Conservation (phyloP, 176 grass and related monocot genomes). For the Triticum aestivum region IWGSC_CS_RefSeq_v2.1 NC_057803.1:394100354-394100853, state of each 20-base stretch:
- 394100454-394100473: constrained; percentile 99
- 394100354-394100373: constrained; percentile 6
- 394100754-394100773: constrained; percentile 7
- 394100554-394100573: constrained; percentile 3
- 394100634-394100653: constrained; percentile 99
- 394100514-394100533: constrained; percentile 15
- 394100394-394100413: constrained; percentile 71
- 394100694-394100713: constrained; percentile 69
- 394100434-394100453: constrained; percentile 95
- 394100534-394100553: constrained; percentile 11
- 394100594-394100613: constrained; percentile 98
- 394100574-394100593: constrained; percentile 71
- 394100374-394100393: constrained; percentile 1
- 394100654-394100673: constrained; percentile 96
- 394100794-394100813: constrained; percentile 97
- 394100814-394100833: constrained; percentile 90
- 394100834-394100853: constrained; percentile 84
- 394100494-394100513: constrained; percentile 87
- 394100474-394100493: constrained; percentile 97
- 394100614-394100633: constrained; percentile 99
- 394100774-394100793: constrained; percentile 59
- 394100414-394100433: constrained; percentile 89
- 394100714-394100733: constrained; percentile 10
- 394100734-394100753: neutral
- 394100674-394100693: constrained; percentile 92